A percentile compares a stretch with the other conserved stretches of the same genome.
phyloP scores from a whole-genome alignment of 805 yeast species.

The Starmera dryadoides region DNA sequence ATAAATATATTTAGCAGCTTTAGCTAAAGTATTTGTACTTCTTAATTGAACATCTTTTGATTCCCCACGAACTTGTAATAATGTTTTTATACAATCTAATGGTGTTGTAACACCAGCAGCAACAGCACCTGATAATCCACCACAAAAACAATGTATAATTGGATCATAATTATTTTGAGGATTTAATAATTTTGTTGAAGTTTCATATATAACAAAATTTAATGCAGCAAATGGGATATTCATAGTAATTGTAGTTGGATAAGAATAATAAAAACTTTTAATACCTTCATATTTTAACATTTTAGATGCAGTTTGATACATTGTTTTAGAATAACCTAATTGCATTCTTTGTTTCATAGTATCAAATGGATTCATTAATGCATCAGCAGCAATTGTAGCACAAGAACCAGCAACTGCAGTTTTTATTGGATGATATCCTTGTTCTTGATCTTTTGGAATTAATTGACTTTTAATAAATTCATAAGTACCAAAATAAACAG shows the following conservation, averaged over 20 bases:
- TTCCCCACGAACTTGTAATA: conserved; percentile 73
- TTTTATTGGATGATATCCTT: conserved; percentile 61
- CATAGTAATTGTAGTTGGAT: conserved; percentile 89
- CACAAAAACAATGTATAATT: conserved; percentile 82
- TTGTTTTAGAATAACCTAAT: conserved; percentile 22
- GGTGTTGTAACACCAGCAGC: conserved; percentile 96
- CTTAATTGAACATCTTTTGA: conserved; percentile 38
- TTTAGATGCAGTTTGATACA: conserved; percentile 31
- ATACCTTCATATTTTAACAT: conserved; percentile 61
- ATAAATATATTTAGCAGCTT: conserved; percentile 67
- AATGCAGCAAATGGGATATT: conserved; percentile 93
- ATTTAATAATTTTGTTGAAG: conserved; percentile 68
- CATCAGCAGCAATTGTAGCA: conserved; percentile 91
- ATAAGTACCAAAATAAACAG: conserved; percentile 91
- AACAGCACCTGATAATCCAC: conserved; percentile 89
- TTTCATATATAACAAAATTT: conserved; percentile 89
- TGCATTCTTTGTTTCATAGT: conserved; percentile 96
- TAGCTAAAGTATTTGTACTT: conserved; percentile 54
- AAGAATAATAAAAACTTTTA: conserved; percentile 81
- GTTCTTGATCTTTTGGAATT: conserved; percentile 25
- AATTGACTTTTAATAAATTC: conserved; percentile 51
- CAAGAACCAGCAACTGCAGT: conserved; percentile 86
- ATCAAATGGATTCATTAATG: conserved; percentile 96
- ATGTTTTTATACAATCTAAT: conserved; percentile 86
- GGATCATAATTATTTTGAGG: conserved; percentile 82